These are phyloP conservation scores for Panus rudis DNA, from an alignment of 768 basidiomycete species.

Conservation along the genomic window DNA sequence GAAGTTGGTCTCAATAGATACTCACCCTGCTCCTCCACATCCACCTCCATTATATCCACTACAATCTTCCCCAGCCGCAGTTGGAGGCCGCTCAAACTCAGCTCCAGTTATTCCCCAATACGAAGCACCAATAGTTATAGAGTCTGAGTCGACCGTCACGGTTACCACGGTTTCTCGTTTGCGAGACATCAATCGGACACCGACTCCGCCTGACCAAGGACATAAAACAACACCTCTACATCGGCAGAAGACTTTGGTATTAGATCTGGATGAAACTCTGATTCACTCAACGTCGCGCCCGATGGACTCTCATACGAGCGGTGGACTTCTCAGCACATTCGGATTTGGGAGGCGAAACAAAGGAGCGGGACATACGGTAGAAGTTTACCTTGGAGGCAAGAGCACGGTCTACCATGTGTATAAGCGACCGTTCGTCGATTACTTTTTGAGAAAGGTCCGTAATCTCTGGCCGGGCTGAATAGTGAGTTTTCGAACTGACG, in stretches of 20 bases:
- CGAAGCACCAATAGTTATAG: background rate
- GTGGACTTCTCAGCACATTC: conserved; percentile 45
- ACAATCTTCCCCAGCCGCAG: conserved; percentile 4
- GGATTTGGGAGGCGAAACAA: conserved; percentile 48
- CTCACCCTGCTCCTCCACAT: conserved; percentile 19
- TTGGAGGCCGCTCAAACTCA: conserved; percentile 1
- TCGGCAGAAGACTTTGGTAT: conserved; percentile 87
- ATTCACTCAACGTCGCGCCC: conserved; percentile 95
- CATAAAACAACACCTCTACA: conserved; percentile 69
- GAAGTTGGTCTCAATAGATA: conserved; percentile 20
- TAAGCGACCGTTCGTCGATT: conserved; percentile 96
- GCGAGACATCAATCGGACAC: conserved; percentile 30
- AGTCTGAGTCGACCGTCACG: background rate
- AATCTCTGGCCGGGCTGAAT: background rate
- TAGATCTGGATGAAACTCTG: conserved; percentile 96
- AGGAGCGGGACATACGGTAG: conserved; percentile 79
- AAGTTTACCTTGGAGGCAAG: conserved; percentile 83
- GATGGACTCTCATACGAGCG: conserved; percentile 38
- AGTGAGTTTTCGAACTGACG: too few species aligned
- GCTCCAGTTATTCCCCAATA: conserved; percentile 1
- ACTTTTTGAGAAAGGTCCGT: conserved; percentile 79
- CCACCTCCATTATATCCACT: conserved; percentile 21
- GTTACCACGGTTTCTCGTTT: conserved; percentile 2
- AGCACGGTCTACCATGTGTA: conserved; percentile 97
- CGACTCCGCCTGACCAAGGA: conserved; percentile 42